Conservation (phyloP, 108 stramenopile genomes). For the Nitzschia putrida region DNA sequence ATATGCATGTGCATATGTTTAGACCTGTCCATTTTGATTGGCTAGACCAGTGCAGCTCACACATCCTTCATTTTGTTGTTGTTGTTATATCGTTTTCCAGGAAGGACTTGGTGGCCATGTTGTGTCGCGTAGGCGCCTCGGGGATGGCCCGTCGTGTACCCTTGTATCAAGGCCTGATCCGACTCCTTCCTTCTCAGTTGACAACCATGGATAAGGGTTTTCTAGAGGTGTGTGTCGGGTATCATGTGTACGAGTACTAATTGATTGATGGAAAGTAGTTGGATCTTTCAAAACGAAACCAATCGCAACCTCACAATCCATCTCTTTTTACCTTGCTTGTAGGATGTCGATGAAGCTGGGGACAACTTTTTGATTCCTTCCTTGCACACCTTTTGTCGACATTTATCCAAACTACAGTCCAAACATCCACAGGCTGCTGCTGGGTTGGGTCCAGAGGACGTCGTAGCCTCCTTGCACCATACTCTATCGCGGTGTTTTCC, state of each 20-base stretch:
- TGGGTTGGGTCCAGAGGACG: constrained; percentile 4
- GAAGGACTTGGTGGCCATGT: constrained; percentile 54
- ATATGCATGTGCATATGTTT: too few species aligned
- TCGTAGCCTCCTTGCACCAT: constrained; percentile 15
- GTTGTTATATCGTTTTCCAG: constrained; percentile 4
- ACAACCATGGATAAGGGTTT: constrained; percentile 70
- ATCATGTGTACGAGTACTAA: too few species aligned
- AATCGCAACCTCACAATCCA: too few species aligned
- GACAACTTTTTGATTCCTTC: constrained; percentile 70
- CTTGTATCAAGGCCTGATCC: constrained; percentile 48
- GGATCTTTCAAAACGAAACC: too few species aligned
- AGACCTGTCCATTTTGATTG: background rate
- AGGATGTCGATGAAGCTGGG: constrained; percentile 66
- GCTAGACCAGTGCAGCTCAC: too few species aligned
- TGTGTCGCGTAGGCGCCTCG: constrained; percentile 23
- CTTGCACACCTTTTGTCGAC: constrained; percentile 36
- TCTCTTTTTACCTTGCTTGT: too few species aligned
- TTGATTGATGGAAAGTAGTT: too few species aligned
- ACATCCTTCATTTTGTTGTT: background rate
- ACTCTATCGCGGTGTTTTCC: constrained; percentile 32
- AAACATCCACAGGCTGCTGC: too few species aligned
- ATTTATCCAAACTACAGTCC: background rate
- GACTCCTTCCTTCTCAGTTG: constrained; percentile 53
- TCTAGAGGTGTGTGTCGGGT: constrained; percentile 39
- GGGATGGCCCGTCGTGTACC: constrained; percentile 13